phyloP scores from a whole-genome alignment of 2,329 filamentous ascomycete genomes.

The Cylindrodendrum hubeiense region DNA sequence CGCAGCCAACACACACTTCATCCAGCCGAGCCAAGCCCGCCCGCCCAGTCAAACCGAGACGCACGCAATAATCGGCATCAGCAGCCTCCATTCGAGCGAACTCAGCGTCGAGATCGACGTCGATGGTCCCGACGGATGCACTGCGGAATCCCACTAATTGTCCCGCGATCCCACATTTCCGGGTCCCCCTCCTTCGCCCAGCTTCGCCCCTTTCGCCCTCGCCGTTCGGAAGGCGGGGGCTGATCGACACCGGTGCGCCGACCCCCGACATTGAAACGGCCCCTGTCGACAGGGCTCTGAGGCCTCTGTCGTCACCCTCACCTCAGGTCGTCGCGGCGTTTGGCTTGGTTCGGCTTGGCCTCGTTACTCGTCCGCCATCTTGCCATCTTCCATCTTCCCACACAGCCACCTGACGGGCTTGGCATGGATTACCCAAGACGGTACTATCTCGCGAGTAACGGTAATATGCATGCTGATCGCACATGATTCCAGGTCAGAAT shows the following conservation, averaged over 20 bases:
- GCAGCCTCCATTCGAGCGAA: not conserved
- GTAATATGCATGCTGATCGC: constrained; percentile 6
- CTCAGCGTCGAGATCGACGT: not conserved
- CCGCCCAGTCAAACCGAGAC: not conserved
- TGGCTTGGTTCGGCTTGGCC: constrained; percentile 5
- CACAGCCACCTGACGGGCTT: constrained; percentile 18
- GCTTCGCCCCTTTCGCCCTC: constrained; percentile 17
- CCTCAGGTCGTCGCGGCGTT: constrained; percentile 15
- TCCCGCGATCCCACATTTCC: constrained; percentile 13
- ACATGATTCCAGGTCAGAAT: not conserved
- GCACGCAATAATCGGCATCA: not conserved
- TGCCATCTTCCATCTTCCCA: constrained; percentile 1
- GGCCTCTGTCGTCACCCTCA: constrained; percentile 24
- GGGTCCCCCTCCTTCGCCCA: constrained; percentile 16
- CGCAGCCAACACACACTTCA: not conserved
- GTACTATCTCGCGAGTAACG: not conserved
- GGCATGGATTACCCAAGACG: constrained; percentile 8
- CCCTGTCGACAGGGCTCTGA: constrained; percentile 4
- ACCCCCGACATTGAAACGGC: constrained; percentile 13
- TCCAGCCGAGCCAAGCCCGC: not conserved
- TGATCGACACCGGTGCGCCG: constrained; percentile 21
- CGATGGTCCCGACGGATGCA: constrained; percentile 1
- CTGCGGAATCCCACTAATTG: constrained; percentile 3
- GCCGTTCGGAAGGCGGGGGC: constrained; percentile 17
- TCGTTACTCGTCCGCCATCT: constrained; percentile 3